Evolutionary conservation across 139 green algal genomes (phyloP), one percentile per base, ranked within the genome.

Genomic region (Spirogloea muscicola): DNA sequence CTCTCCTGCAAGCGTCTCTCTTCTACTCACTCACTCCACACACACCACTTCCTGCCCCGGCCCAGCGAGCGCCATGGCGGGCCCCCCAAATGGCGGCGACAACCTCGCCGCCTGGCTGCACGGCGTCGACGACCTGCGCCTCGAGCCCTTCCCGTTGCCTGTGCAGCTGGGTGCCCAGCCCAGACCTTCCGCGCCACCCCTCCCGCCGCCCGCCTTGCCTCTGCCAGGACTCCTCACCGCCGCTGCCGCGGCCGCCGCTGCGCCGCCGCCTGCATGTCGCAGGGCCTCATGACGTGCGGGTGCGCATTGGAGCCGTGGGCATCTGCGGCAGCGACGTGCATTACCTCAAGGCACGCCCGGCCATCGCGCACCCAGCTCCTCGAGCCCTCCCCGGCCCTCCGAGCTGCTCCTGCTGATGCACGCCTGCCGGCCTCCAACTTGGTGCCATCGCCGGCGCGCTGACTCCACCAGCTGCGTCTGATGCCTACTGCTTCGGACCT

Each of bases 261-360:
- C 46, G 21, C 46, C 21, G 21, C 21, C 21, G 21, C 21, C 46
- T 55, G 21, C n/a, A n/a, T 61, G 3, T 66, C 21, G 65, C 67
- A 76, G 70, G 70, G 31, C 59, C 70, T 36, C 27, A 79, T 41
- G 70, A 79, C 31, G 70, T 79, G 34, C n/a, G 60, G 4, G 60
- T 79, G 37, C 70, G 38, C 5, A 66, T 79, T 34, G 75, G 62
- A n/a, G 70, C 70, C 4, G 70, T 79, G 34, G 70, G 70, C 7
- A 77, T 79, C n/a, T 79, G 70, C 29, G 70, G 70, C 61, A 79
- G 70, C 49, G 70, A 79, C 33, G 70, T 79, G 29, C 70, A 79
- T 34, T 79, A 68, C 60, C 49, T 76, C 3, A 79, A 76, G 64
- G 61, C 58, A 57, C 1, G 2, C 46, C n/a, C 46, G 25, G 21